Base-by-base conservation (phyloP, 2,329 filamentous ascomycete species). In the Stachybotrys chlorohalonatus region DNA sequence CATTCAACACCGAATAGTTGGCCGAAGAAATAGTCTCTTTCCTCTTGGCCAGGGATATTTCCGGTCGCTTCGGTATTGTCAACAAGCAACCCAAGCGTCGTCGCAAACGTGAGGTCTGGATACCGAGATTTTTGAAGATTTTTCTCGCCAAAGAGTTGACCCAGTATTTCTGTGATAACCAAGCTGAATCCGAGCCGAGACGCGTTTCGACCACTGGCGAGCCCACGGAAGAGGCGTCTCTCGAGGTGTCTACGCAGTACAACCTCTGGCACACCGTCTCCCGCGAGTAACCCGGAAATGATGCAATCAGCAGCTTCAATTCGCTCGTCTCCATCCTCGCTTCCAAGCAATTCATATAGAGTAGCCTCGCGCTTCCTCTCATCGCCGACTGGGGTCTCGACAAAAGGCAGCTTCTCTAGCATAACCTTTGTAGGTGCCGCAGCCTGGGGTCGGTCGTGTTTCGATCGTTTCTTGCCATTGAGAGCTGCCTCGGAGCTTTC, bases 181-280 rank as follows among this genome's bases (percentile, higher is more conserved):
- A 96, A 79, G 53, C 90, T 95, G 68, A 95, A 96, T 4, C 94
- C 94, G 52, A 94, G 75, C 31, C 94, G 82, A 16, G 93, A 90
- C 11, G 89, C 90, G 73, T 96, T 96, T 55, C 90, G 85, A 54
- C 90, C 87, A 68, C 91, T 96, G 57, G 92, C 91, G 16, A 97
- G 83, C 47, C 94, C 94, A 54, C 89, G 84, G 68, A 96, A 90
- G 45, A 99, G 76, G 31, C 87, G 80, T 65, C 82, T 81, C 59
- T 83, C 80, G 32, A 86, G 71, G 61, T 86, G 83, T 56, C 81
- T 73, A 60, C 77, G 68, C 13, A 86, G 71, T 2, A 81, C 77
- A 1, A 72, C 62, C 64, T 85, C 81, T 3, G 75, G 59, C 4
- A 78, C 78, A 36, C 73, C 72, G 17, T 80, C 70, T 48, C 72